Evolutionary conservation across 352 stramenopile genomes (phyloP), one percentile per base, ranked within the genome.

Genomic region (Pythium brachiatum): DNA sequence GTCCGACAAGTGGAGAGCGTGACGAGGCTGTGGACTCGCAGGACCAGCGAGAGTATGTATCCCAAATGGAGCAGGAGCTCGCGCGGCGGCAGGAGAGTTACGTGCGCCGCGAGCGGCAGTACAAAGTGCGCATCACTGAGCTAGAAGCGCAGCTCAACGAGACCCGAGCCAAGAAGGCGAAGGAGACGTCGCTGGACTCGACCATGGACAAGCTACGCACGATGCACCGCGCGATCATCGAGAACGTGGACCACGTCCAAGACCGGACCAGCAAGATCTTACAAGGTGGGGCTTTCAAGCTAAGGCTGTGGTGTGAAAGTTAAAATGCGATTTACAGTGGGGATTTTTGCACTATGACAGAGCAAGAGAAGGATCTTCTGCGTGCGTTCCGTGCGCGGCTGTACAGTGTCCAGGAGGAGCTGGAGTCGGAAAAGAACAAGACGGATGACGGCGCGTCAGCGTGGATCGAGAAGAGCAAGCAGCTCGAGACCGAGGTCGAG

Each of bases 321-420:
- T n/a, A n/a, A n/a, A n/a, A n/a, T n/a, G n/a, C n/a, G n/a, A n/a
- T n/a, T n/a, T n/a, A n/a, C n/a, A n/a, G n/a, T n/a, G n/a, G n/a
- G n/a, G n/a, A 7, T 38, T 57, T 36, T 39, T 4, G 25, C 13
- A 41, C 34, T 4, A 3, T 50, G 43, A 29, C 32, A 66, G 90
- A 97, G 60, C 88, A 97, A 66, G 91, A 97, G 59, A 93, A 91
- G 41, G 91, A 98, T 73, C 61, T 98, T 26, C 70, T 97, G 26
- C 74, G 86, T 29, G 88, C 90, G 31, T 98, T 97, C 63, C 79
- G 88, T 47, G 89, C 88, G n/a, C 68, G 90, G 31, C 75, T 98
- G 29, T 97, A 97, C 65, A 95, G 94, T 60, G 90, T 97, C 6
- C 89, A 98, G 57, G 89, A 92, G 51, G 92, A 98, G 62, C 78